A percentile compares a stretch with the other conserved stretches of the same genome.
phyloP scores from a whole-genome alignment of 352 stramenopile species.

The Phytophthora podocarpi region DNA sequence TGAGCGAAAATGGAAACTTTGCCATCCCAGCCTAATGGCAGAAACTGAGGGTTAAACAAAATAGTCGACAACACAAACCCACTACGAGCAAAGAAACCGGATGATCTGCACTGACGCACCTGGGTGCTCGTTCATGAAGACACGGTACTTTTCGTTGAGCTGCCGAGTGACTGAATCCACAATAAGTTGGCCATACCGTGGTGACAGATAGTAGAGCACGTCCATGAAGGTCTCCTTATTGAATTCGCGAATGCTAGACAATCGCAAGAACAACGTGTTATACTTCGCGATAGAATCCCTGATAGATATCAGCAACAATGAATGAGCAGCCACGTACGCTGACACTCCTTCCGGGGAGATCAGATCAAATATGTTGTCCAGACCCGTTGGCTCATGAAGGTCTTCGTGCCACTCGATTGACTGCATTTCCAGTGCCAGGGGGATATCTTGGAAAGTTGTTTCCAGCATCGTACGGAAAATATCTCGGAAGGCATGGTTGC shows the following conservation, averaged over 20 bases:
- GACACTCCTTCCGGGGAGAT: slow-evolving; percentile 80
- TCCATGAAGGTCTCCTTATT: slow-evolving; percentile 95
- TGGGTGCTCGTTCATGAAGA: slow-evolving; percentile 90
- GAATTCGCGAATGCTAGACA: slow-evolving; percentile 88
- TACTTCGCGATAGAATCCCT: background rate
- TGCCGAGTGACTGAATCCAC: slow-evolving; percentile 90
- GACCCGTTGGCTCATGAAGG: slow-evolving; percentile 81
- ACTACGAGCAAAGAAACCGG: background rate
- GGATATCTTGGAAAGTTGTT: slow-evolving; percentile 83
- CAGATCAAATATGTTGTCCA: slow-evolving; percentile 86
- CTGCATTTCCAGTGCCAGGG: slow-evolving; percentile 84
- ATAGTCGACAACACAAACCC: background rate
- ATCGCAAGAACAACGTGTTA: background rate
- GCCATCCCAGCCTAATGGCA: slow-evolving; percentile 70
- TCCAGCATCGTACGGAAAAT: slow-evolving; percentile 79
- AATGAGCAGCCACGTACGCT: slow-evolving; percentile 40
- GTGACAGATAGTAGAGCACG: slow-evolving; percentile 93
- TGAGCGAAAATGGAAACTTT: slow-evolving; percentile 92
- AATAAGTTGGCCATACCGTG: slow-evolving; percentile 91
- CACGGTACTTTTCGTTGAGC: slow-evolving; percentile 89
- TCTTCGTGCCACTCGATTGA: slow-evolving; percentile 92
- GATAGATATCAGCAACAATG: background rate
- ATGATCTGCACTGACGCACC: slow-evolving; percentile 25
- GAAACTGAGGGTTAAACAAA: background rate
- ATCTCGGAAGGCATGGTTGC: slow-evolving; percentile 82